Conservation (phyloP, 371 early-diverging fungal genomes). For the Mucor mucedo region DNA sequence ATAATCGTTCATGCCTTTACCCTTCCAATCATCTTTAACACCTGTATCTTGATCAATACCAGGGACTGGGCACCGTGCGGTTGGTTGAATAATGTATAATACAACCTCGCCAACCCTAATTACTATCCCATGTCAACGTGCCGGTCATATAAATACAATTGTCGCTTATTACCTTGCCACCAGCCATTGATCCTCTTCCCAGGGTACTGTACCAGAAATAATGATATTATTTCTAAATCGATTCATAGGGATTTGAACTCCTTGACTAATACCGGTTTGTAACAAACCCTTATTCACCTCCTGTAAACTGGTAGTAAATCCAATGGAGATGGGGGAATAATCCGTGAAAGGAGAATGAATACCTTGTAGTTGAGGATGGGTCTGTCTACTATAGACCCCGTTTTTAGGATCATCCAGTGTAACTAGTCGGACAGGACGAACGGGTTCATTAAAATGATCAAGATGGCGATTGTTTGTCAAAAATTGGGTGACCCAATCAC, state of each 20-base stretch:
- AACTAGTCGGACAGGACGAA: slow-evolving; percentile 12
- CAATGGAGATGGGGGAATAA: slow-evolving; percentile 53
- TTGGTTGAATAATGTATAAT: slow-evolving; percentile 47
- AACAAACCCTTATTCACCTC: slow-evolving; percentile 39
- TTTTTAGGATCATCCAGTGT: slow-evolving; percentile 38
- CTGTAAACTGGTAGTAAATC: slow-evolving; percentile 38
- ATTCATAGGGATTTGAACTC: slow-evolving; percentile 40
- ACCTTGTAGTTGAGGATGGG: slow-evolving; percentile 47
- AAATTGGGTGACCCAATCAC: slow-evolving; percentile 42
- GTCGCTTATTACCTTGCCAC: slow-evolving; percentile 45
- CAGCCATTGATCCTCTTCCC: slow-evolving; percentile 59
- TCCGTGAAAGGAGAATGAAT: slow-evolving; percentile 48
- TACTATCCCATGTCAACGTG: no score
- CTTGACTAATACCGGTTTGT: slow-evolving; percentile 36
- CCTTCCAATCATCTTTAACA: slow-evolving; percentile 46
- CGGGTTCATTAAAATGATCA: no score
- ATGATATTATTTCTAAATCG: slow-evolving; percentile 53
- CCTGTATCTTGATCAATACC: slow-evolving; percentile 56
- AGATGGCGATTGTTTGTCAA: slow-evolving; percentile 20
- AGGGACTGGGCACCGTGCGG: slow-evolving; percentile 51
- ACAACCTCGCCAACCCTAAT: slow-evolving; percentile 51
- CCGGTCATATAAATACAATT: neutral
- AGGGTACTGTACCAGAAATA: slow-evolving; percentile 46
- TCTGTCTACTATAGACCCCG: slow-evolving; percentile 39
- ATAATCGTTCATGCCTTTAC: slow-evolving; percentile 35